Base-by-base conservation (phyloP, 345 rosid genomes). In the Eutrema yunnanense region DNA sequence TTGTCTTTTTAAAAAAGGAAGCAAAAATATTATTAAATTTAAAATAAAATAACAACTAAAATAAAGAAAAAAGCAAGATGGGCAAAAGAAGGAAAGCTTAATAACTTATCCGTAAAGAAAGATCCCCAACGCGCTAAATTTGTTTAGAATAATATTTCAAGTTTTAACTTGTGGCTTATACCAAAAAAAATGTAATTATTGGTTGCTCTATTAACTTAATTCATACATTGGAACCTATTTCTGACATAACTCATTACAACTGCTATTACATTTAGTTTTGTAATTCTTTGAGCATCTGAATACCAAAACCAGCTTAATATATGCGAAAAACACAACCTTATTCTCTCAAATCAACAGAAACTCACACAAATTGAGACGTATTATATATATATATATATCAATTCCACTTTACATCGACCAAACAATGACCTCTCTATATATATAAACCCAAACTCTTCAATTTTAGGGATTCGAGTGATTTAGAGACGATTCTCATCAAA, bases 81-180 rank as follows among this genome's bases (percentile, higher is more conserved):
- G 73, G 68, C 41, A 50, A 59, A 73, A 65, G 77, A 37, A 65
- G 0, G 22, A 73, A 40, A 56, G 33, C 67, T 49, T 32, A 55
- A 29, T 66, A 67, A 67, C 62, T 59, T 67, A 43, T 74, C 62
- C 52, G 34, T 67, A 74, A 67, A 59, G 78, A 74, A 67, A 58
- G 55, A 50, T 30, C 5, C 29, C 52, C 46, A 32, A 52, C 37
- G 71, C 77, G 65, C 58, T 56, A 14, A 56, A 56, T 47, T 56
- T 54, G 56, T 44, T 54, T n/a, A 53, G 36, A 62, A 72, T 69
- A 67, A 53, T 73, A 62, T 53, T 9, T 62, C 14, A 8, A 54
- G n/a, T 34, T 72, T 14, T 38, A 48, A 41, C 26, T 38, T 63
- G 0, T 52, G 4, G 11, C 44, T 43, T 62, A 29, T 12, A 62